Evolutionary conservation across 73 alveolate species (phyloP).

Genomic region (Durusdinium trenchii): DNA sequence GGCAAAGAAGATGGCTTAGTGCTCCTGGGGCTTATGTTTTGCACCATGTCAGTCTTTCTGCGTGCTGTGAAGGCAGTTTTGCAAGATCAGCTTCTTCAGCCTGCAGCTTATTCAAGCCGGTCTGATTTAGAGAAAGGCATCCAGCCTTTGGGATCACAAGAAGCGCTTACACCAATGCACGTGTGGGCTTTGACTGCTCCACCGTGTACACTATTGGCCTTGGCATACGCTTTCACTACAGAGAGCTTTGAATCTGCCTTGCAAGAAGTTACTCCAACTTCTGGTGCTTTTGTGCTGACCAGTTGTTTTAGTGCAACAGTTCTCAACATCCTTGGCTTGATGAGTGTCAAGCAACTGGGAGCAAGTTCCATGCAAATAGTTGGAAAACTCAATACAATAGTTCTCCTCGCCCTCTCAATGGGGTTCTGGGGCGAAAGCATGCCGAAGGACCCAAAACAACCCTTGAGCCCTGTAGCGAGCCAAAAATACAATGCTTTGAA

Average conservation of each 20-base stretch:
- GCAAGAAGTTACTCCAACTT: neutral
- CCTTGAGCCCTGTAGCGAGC: neutral
- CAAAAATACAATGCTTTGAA: neutral
- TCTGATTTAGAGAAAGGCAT: constrained; percentile 14
- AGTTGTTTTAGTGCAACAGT: constrained; percentile 70
- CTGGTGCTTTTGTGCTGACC: neutral
- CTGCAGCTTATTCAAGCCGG: constrained; percentile 24
- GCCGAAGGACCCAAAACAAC: constrained; percentile 42
- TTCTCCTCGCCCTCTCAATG: constrained; percentile 79
- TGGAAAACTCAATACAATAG: constrained; percentile 75
- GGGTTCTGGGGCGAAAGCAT: constrained; percentile 82
- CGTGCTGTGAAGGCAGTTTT: constrained; percentile 82
- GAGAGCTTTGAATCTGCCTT: constrained; percentile 42
- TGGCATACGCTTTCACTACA: constrained; percentile 35
- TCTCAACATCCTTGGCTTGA: constrained; percentile 64
- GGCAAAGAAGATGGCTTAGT: constrained; percentile 25
- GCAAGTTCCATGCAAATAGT: constrained; percentile 92
- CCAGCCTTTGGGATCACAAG: neutral
- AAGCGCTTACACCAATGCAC: constrained; percentile 57
- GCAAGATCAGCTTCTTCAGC: constrained; percentile 77
- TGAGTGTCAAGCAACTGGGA: constrained; percentile 67
- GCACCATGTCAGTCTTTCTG: constrained; percentile 64
- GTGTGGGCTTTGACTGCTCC: constrained; percentile 93
- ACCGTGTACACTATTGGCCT: constrained; percentile 77
- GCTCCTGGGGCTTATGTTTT: constrained; percentile 33